phyloP scores from a whole-genome alignment of 768 basidiomycete genomes.

The Tylopilus subfusipes region DNA sequence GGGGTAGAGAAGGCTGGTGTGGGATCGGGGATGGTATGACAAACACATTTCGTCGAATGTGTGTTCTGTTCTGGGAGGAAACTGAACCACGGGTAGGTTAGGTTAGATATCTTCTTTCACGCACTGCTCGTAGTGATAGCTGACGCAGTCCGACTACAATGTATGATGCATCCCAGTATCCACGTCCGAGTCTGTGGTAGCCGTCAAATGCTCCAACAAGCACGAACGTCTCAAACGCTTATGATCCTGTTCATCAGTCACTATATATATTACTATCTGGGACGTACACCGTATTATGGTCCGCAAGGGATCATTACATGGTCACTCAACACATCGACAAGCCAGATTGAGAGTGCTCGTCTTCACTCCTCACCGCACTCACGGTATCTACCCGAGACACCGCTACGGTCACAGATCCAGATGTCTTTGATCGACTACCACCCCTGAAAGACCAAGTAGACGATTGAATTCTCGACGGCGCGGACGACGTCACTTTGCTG shows the following conservation, averaged over 20 bases:
- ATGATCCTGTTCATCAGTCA: no score
- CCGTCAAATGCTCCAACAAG: not conserved
- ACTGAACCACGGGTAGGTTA: not conserved
- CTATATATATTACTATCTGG: no score
- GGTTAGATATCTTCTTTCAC: no score
- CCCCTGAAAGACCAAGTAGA: conserved; percentile 10
- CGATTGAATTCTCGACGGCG: not conserved
- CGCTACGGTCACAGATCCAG: not conserved
- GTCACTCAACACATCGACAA: no score
- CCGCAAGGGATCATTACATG: no score
- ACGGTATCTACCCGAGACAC: no score
- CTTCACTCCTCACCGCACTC: no score
- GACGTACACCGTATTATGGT: no score
- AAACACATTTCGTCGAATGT: not conserved
- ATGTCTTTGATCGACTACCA: not conserved
- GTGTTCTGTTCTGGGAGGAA: not conserved
- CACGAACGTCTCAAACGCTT: not conserved
- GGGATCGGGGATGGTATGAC: no score
- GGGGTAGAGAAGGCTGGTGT: not conserved
- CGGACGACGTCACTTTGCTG: not conserved
- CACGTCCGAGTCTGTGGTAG: no score
- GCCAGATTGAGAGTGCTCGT: no score
- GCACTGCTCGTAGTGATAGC: not conserved
- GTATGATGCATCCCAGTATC: not conserved
- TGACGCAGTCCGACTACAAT: no score